Percentiles rank a stretch among this genome's conserved stretches.
phyloP scores from a whole-genome alignment of 2,329 filamentous ascomycete species.

The Beauveria caledonica region DNA sequence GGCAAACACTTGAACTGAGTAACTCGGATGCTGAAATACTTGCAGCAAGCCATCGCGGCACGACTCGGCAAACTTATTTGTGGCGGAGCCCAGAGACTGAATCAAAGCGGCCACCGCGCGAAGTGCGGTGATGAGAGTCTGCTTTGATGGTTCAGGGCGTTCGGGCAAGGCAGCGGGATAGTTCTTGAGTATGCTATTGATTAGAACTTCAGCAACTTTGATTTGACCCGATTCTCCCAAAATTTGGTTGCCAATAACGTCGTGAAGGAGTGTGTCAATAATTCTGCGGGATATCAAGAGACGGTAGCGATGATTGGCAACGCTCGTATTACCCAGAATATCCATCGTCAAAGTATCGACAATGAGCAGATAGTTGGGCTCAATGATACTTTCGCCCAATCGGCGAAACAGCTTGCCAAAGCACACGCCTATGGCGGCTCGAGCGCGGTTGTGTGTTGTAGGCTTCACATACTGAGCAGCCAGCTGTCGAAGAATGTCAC shows the following conservation, averaged over 20 bases:
- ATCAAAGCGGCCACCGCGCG: constrained; percentile 75
- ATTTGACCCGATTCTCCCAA: constrained; percentile 85
- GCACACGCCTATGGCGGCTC: constrained; percentile 78
- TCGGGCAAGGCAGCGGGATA: constrained; percentile 87
- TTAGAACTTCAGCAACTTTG: constrained; percentile 68
- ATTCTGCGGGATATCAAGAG: constrained; percentile 78
- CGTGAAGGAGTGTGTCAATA: constrained; percentile 74
- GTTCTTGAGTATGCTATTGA: constrained; percentile 87
- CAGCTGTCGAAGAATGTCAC: constrained; percentile 70
- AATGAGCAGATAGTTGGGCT: constrained; percentile 73
- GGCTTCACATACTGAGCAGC: constrained; percentile 72
- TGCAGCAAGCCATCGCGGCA: constrained; percentile 84
- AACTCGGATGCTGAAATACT: constrained; percentile 88
- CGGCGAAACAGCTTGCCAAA: constrained; percentile 74
- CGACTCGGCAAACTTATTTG: constrained; percentile 67
- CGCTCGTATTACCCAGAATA: constrained; percentile 64
- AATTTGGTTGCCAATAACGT: constrained; percentile 71
- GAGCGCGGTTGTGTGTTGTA: constrained; percentile 69
- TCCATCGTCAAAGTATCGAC: constrained; percentile 74
- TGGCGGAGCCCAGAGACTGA: constrained; percentile 70
- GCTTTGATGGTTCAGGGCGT: constrained; percentile 79
- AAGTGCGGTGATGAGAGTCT: constrained; percentile 70
- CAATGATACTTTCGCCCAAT: constrained; percentile 74
- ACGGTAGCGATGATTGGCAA: constrained; percentile 80
- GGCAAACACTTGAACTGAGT: constrained; percentile 87